Evolutionary conservation across 805 yeast genomes (phyloP), one percentile per base, ranked within the genome.

Genomic region (Lachancea dasiensis): DNA sequence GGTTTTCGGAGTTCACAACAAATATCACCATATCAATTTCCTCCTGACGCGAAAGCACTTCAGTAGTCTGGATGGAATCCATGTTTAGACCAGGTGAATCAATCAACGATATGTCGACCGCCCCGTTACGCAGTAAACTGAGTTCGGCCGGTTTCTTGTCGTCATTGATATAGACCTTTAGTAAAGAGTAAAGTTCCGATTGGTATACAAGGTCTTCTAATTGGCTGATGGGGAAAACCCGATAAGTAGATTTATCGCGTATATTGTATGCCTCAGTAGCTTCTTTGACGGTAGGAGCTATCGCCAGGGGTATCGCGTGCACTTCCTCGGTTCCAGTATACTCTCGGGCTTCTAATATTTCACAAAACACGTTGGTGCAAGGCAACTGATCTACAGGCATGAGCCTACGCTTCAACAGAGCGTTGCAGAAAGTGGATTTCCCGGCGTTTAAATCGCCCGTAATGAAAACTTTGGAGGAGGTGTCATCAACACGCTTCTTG

Each of bases 381-480:
- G 99, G 99, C 56, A 92, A 95, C 54, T 92, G 98, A 61, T 92
- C 99, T 53, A 84, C 95, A 0, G 99, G 98, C 33, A 92, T 63
- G 3, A 92, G 62, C 34, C 77, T 74, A 36, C 92, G 72, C 48
- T 89, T 70, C 42, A 92, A 64, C 27, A 92, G 65, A 1, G 96
- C 90, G 56, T 92, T 92, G 61, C 98, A 92, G 51, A 92, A 86
- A 1, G 95, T 84, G 1, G 97, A 86, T 55, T 92, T 92, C 3
- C 99, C 99, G 0, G 98, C 83, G 56, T 92, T 92, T 48, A 92
- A 72, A 59, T 92, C 99, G 36, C 99, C 99, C 2, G 98, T 94
- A 26, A 92, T 89, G 44, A 92, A 79, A 1, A 92, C 97, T 51
- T 90, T 90, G 2, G 97, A 89, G 0, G 90, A 74, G 0, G 92